Conservation (phyloP, 805 yeast species). For the Metschnikowia baotianmanensis region DNA sequence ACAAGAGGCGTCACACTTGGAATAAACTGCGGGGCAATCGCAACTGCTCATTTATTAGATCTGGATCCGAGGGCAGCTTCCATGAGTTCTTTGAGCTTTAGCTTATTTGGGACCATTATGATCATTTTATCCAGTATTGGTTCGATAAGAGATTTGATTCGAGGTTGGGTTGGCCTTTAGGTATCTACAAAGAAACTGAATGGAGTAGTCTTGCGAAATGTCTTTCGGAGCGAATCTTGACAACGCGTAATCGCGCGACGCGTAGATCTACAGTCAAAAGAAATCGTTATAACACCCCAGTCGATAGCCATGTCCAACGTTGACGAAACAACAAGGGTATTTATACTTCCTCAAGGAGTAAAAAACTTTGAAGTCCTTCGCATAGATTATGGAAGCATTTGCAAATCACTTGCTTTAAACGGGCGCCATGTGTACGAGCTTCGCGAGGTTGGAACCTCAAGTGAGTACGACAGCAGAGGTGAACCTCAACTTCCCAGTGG, state of each 20-base stretch:
- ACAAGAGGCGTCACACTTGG: slow-evolving; percentile 78
- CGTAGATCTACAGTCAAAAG: not conserved
- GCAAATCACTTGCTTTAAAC: slow-evolving; percentile 11
- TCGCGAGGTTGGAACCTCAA: slow-evolving; percentile 16
- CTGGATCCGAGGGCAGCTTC: slow-evolving; percentile 80
- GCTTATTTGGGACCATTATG: slow-evolving; percentile 71
- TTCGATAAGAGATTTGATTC: slow-evolving; percentile 37
- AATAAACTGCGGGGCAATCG: slow-evolving; percentile 77
- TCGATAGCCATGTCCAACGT: not conserved
- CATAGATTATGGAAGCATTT: slow-evolving; percentile 1
- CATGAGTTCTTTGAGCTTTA: slow-evolving; percentile 68
- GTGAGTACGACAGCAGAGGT: slow-evolving; percentile 14
- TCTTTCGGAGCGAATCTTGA: too few species aligned
- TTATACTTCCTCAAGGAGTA: slow-evolving; percentile 13
- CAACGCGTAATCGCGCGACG: not conserved
- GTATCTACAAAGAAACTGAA: too few species aligned
- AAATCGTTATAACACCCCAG: not conserved
- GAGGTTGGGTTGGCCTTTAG: slow-evolving; percentile 45
- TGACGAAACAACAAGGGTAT: slow-evolving; percentile 11
- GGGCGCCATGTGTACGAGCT: slow-evolving; percentile 13
- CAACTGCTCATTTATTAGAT: slow-evolving; percentile 69
- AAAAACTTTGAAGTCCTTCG: slow-evolving; percentile 2
- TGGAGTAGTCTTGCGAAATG: too few species aligned
- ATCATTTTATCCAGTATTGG: slow-evolving; percentile 63
- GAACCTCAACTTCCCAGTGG: slow-evolving; percentile 18